These are phyloP conservation scores for Scleroderma bovista DNA, from an alignment of 768 basidiomycete genomes.

Conservation along the genomic window DNA sequence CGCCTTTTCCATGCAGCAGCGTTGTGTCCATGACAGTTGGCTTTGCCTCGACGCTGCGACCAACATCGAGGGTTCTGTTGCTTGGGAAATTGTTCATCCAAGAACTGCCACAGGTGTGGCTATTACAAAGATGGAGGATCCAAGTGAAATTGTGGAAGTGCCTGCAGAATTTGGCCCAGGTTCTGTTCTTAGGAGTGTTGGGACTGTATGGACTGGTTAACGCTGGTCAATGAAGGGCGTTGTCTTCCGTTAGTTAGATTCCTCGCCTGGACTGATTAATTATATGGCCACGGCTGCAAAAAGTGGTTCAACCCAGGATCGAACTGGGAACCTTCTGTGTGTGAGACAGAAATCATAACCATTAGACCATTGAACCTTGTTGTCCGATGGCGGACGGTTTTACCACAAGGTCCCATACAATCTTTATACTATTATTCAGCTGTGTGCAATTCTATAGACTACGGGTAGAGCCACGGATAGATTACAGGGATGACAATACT, in stretches of 20 bases:
- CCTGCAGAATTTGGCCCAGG: constrained; percentile 46
- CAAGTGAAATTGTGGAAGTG: constrained; percentile 63
- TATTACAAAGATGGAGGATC: constrained; percentile 46
- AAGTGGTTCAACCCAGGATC: constrained; percentile 40
- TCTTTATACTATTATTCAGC: too few species aligned
- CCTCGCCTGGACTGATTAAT: neutral
- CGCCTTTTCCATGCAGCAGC: constrained; percentile 70
- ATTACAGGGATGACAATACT: too few species aligned
- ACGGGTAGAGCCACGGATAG: too few species aligned
- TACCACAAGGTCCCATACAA: too few species aligned
- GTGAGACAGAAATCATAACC: constrained; percentile 47
- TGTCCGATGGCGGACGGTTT: too few species aligned
- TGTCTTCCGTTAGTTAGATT: constrained; percentile 48
- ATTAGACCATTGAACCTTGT: constrained; percentile 41
- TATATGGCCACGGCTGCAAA: constrained; percentile 8
- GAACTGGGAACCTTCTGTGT: constrained; percentile 45
- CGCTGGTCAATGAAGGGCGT: constrained; percentile 65
- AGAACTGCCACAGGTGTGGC: constrained; percentile 30
- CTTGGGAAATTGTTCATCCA: constrained; percentile 38
- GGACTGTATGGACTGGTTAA: constrained; percentile 65
- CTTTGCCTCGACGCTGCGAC: constrained; percentile 64
- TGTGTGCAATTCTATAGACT: too few species aligned
- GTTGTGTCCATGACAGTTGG: constrained; percentile 73
- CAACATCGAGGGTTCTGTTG: constrained; percentile 47
- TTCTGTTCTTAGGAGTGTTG: constrained; percentile 51